Evolutionary conservation across 1,284 basidiomycete genomes (phyloP), one percentile per base, ranked within the genome.

Genomic region (Moesziomyces aphidis): DNA sequence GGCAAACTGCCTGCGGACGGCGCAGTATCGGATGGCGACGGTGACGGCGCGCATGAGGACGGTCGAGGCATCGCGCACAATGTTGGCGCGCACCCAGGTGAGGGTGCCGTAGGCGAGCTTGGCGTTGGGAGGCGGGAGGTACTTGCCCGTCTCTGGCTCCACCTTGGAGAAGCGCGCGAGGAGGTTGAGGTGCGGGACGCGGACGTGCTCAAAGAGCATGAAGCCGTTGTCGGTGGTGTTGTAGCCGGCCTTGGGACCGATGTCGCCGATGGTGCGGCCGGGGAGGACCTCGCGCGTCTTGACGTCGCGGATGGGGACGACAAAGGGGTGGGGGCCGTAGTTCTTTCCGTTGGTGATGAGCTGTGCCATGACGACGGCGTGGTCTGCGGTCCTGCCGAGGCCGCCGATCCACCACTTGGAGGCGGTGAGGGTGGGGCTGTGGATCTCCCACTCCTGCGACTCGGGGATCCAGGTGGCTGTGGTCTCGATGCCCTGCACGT

Each of bases 351-450:
- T 77, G 67, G 82, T 77, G 49, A 83, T 80, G 22, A 86, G 80
- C 66, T 85, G 85, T 3, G 85, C 85, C 85, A 86, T 85, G 43
- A 86, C 85, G 52, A 85, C 80, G 15, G 85, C 83, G 54, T 86
- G 85, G 60, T 83, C 81, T 0, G 85, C 85, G 13, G 84, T 76
- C 9, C 85, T 66, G 2, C 85, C 85, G 4, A 86, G 76, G 50
- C 85, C 84, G 48, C 85, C 84, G 53, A 84, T 84, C 83, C 85
- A 85, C 79, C 79, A 81, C 61, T 81, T 81, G 70, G 66, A 68
- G 26, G 78, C 73, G 39, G 75, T 78, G 50, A 81, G 58, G 22
- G 63, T 67, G 17, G 79, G 79, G 42, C 58, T 65, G 72, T 81
- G 69, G 21, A 81, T 62, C 47, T 73, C 76, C 63, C 77, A 81